Evolutionary conservation across 2,329 filamentous ascomycete genomes (phyloP), one percentile per base, ranked within the genome.

Genomic region (Fusarium tricinctum): DNA sequence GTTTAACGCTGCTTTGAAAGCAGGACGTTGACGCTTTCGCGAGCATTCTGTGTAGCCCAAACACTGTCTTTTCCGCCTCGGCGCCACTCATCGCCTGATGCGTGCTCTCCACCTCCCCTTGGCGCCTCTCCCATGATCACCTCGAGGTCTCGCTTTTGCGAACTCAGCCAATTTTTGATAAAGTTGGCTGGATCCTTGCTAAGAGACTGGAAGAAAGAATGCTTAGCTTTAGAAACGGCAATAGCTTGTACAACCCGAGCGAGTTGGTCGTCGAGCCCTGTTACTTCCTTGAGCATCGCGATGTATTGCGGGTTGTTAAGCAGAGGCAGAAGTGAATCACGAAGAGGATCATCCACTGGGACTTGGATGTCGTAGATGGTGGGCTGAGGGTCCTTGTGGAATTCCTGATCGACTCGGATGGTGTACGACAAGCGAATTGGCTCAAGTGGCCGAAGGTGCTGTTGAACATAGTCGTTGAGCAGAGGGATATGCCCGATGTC

Each of bases 331-430:
- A 93, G 86, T 73, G 87, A 88, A 33, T 86, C 84, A 51, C 90
- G 89, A 49, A 97, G 84, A 2, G 94, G 93, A 76, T 97, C 93
- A 72, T 97, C 92, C 17, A 97, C 86, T 2, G 89, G 86, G 45
- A 99, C 92, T 72, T 90, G 90, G 47, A 99, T 86, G 78, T 98
- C 95, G 82, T 97, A 97, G 72, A 98, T 85, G 8, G 94, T 97
- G 1, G 93, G 90, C 51, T 88, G 84, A 6, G 93, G 91, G 57
- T 89, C 82, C 70, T 88, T 89, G 76, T 95, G 91, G 75, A 94
- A 95, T 10, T 90, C 88, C 74, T 93, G 86, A 78, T 99, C 96
- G 40, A 97, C 92, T 61, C 95, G 93, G 76, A 99, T 96, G 10
- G 94, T 99, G 82, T 97, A 99, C 22, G 89, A 86, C 33, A 99